Percentiles rank a stretch among this genome's conserved stretches.
Conservation (phyloP, 768 basidiomycete species). For the Leccinum subtestaceum region DNA sequence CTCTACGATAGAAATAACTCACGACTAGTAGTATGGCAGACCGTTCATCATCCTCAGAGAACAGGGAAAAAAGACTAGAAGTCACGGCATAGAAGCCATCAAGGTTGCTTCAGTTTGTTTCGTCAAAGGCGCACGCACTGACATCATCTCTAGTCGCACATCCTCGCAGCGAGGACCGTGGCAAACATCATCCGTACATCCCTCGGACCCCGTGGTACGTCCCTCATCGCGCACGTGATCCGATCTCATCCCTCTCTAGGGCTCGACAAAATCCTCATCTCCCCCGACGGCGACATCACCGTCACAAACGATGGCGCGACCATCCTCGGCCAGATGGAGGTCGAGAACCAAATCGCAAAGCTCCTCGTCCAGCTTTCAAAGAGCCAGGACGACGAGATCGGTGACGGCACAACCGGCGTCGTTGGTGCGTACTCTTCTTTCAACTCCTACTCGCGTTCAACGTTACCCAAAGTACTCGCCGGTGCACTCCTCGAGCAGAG, state of each 20-base stretch:
- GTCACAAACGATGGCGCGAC: slow-evolving; percentile 99
- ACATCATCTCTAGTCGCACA: slow-evolving; percentile 65
- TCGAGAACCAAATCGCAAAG: slow-evolving; percentile 98
- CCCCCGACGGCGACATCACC: slow-evolving; percentile 97
- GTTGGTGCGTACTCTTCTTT: slow-evolving; percentile 66
- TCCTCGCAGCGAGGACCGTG: slow-evolving; percentile 91
- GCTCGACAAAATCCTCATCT: slow-evolving; percentile 92
- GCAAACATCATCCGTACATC: slow-evolving; percentile 95
- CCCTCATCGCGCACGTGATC: slow-evolving; percentile 7
- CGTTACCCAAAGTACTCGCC: slow-evolving; percentile 70
- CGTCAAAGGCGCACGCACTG: background rate
- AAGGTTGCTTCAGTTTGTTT: slow-evolving; percentile 51
- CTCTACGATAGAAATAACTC: background rate
- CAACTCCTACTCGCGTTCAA: slow-evolving; percentile 7
- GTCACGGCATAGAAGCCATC: slow-evolving; percentile 92
- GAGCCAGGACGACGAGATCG: slow-evolving; percentile 99
- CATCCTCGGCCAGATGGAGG: slow-evolving; percentile 97
- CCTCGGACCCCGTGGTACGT: slow-evolving; percentile 85
- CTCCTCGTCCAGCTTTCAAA: slow-evolving; percentile 94
- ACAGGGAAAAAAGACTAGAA: slow-evolving; percentile 87
- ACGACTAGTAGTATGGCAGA: slow-evolving; percentile 68
- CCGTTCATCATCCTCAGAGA: slow-evolving; percentile 98
- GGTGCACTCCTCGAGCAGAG: slow-evolving; percentile 95
- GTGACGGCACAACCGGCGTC: slow-evolving; percentile 98
- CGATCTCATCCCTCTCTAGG: slow-evolving; percentile 43